Percentiles rank a stretch among this genome's conserved stretches.
Conservation (phyloP, 179 eudicot genomes). For the Heliamphora pulchella region DNA sequence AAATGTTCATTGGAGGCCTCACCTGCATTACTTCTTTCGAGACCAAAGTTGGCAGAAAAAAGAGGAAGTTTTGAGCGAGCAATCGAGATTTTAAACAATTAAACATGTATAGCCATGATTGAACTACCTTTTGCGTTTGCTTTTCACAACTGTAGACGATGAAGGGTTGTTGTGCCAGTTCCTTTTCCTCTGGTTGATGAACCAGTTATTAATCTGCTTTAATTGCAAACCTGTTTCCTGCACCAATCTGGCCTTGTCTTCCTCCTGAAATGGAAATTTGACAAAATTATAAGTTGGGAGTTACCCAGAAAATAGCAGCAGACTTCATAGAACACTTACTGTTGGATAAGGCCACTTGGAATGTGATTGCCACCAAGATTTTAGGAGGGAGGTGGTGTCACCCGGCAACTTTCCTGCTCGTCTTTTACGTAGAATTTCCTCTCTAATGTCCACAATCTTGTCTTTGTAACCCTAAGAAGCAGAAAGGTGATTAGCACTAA, state of each 20-base stretch:
- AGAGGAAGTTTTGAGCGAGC: background rate
- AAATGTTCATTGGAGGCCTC: constrained; percentile 24
- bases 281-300: background rate
- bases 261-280: constrained; percentile 20
- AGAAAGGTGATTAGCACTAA: background rate
- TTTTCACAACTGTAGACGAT: constrained; percentile 40
- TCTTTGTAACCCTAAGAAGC: constrained; percentile 52
- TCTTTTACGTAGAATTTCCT: constrained; percentile 63
- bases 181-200: constrained; percentile 64
- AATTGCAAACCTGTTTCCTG: constrained; percentile 68
- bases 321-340: constrained; percentile 23
- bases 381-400: constrained; percentile 58
- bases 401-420: constrained; percentile 69
- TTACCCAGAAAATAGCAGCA: background rate
- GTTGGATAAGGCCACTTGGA: constrained; percentile 78
- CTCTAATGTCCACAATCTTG: constrained; percentile 60
- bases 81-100: background rate
- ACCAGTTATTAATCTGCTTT: constrained; percentile 71
- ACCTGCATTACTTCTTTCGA: constrained; percentile 34
- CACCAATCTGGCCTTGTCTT: constrained; percentile 62
- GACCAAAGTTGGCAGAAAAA: background rate
- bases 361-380: constrained; percentile 74
- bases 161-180: constrained; percentile 67
- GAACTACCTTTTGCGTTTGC: constrained; percentile 54
- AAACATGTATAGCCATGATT: background rate